A percentile compares a stretch with the other conserved stretches of the same genome.
These are phyloP conservation scores for Stromatinia cepivora DNA, from an alignment of 2,329 filamentous ascomycete species.

Conservation along the genomic window DNA sequence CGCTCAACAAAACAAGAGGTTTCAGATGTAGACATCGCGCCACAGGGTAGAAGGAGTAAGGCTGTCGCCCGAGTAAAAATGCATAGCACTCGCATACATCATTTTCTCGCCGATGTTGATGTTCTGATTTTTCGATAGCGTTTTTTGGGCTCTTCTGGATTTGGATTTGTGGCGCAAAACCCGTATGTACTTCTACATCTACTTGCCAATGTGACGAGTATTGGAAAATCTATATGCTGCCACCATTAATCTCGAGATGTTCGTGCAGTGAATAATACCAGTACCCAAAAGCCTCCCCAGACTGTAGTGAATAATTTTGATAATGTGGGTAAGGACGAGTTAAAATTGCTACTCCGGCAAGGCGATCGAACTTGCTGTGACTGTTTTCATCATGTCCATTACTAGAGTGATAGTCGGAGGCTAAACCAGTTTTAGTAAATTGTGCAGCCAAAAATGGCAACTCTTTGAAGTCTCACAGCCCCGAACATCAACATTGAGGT, in stretches of 20 bases:
- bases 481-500: slow-evolving; percentile 1
- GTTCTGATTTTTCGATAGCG: background rate
- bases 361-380: background rate
- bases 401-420: background rate
- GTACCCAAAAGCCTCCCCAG: background rate
- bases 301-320: background rate
- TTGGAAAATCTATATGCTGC: background rate
- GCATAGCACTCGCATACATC: slow-evolving; percentile 3
- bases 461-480: slow-evolving; percentile 1
- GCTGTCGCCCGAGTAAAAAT: background rate
- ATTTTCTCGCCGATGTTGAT: background rate
- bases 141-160: background rate
- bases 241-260: background rate
- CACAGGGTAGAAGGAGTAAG: background rate
- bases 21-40: background rate
- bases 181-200: background rate
- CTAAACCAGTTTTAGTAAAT: background rate
- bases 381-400: background rate
- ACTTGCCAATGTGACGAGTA: background rate
- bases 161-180: background rate
- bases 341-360: background rate
- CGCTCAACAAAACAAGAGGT: background rate
- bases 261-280: background rate
- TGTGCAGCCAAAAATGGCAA: background rate
- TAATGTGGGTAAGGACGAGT: background rate